Evolutionary conservation across 176 grass and related monocot genomes (phyloP).

Genomic region (Carex myosuroides): DNA sequence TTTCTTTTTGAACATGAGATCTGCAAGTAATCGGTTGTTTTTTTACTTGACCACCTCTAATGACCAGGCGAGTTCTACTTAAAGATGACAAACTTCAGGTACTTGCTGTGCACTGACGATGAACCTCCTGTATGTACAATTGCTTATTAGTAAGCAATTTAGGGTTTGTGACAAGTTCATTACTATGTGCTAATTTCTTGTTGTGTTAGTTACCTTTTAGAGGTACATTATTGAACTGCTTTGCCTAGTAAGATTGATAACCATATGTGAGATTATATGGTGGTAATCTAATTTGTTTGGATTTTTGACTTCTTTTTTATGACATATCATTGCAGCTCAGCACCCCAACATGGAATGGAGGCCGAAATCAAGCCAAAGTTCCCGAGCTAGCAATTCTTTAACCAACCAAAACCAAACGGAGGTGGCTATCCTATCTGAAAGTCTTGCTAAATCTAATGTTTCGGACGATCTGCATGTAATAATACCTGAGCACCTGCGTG

Average conservation of each 20-base stretch:
- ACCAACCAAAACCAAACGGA: conserved; percentile 29
- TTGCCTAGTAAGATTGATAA: background rate
- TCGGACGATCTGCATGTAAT: conserved; percentile 61
- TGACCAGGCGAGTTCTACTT: background rate
- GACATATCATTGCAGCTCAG: conserved; percentile 28
- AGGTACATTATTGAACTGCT: background rate
- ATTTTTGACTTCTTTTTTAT: background rate
- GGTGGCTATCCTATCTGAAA: conserved; percentile 41
- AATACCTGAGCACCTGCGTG: conserved; percentile 74
- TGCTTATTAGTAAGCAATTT: background rate
- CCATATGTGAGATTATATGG: background rate
- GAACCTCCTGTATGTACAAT: background rate
- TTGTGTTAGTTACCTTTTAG: background rate
- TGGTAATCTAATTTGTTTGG: background rate
- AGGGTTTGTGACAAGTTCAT: background rate
- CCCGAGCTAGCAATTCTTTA: conserved; percentile 16
- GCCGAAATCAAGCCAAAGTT: conserved; percentile 54
- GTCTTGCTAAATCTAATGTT: conserved; percentile 47
- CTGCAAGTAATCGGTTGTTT: background rate
- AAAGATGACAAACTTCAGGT: background rate
- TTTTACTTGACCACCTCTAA: background rate
- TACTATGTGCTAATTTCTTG: background rate
- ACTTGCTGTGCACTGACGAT: background rate
- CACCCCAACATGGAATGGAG: conserved; percentile 68
- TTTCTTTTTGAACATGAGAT: background rate